These are phyloP conservation scores for Epithele typhae DNA, from an alignment of 768 basidiomycete species.

Conservation along the genomic window DNA sequence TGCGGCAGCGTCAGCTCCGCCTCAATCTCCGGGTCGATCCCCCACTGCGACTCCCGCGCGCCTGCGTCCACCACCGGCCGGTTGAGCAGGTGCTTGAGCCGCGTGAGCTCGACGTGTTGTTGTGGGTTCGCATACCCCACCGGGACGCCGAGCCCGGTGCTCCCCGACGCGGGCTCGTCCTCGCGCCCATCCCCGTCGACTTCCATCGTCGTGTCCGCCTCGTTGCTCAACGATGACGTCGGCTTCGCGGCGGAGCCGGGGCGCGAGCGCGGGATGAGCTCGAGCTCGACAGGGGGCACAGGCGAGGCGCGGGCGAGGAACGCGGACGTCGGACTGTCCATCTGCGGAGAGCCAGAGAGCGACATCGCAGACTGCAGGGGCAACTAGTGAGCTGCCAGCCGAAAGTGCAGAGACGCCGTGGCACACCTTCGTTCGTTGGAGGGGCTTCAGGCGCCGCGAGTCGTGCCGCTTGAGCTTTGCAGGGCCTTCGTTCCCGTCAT, in stretches of 20 bases:
- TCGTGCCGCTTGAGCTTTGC: constrained; percentile 7
- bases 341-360: not conserved
- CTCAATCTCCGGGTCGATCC: not conserved
- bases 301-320: not conserved
- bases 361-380: constrained; percentile 6
- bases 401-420: not conserved
- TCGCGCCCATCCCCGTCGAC: too few relatives aligned
- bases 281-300: not conserved
- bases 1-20: constrained; percentile 9
- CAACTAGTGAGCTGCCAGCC: not conserved
- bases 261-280: not conserved
- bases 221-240: constrained; percentile 3
- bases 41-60: not conserved
- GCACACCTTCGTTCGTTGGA: constrained; percentile 33
- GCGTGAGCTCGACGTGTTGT: constrained; percentile 53
- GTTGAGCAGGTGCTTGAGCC: constrained; percentile 53
- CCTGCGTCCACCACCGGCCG: constrained; percentile 9
- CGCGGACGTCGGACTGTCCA: not conserved
- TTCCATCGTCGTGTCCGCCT: constrained; percentile 21
- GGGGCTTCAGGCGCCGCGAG: constrained; percentile 34
- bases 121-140: constrained; percentile 69
- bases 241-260: not conserved
- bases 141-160: constrained; percentile 41
- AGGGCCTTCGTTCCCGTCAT: constrained; percentile 13
- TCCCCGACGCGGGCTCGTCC: constrained; percentile 12